Conservation (phyloP, 495 filamentous ascomycete species). For the Mytilinidion resinicola region DNA sequence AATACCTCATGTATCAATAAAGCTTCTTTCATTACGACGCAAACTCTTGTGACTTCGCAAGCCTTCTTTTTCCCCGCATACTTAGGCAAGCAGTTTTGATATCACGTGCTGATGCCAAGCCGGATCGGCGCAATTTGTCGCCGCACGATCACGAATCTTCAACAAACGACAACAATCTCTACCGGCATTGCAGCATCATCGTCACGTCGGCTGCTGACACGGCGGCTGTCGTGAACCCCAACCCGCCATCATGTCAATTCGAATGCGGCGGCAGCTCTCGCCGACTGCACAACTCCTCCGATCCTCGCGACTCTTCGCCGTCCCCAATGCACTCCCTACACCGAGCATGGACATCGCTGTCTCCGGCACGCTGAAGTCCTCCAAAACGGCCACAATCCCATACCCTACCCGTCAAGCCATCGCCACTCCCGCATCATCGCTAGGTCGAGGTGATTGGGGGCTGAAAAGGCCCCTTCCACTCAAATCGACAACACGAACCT, state of each 20-base stretch:
- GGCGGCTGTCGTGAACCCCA: constrained; percentile 14
- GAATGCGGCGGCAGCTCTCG: constrained; percentile 37
- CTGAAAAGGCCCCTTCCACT: constrained; percentile 79
- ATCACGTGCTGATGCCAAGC: not conserved
- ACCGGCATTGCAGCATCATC: not conserved
- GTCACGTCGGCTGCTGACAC: constrained; percentile 16
- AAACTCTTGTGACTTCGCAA: too few species aligned
- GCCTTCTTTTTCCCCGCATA: too few species aligned
- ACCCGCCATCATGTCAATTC: constrained; percentile 18
- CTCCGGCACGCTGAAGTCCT: constrained; percentile 30
- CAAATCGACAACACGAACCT: constrained; percentile 59
- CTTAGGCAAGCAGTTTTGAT: too few species aligned
- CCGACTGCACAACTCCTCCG: constrained; percentile 60
- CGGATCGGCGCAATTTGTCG: not conserved
- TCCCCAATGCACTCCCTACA: constrained; percentile 50
- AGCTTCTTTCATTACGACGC: too few species aligned
- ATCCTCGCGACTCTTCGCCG: constrained; percentile 58
- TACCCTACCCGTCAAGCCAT: constrained; percentile 83
- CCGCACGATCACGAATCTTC: too few species aligned
- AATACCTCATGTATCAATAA: too few species aligned
- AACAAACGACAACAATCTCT: too few species aligned
- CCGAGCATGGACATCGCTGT: constrained; percentile 35
- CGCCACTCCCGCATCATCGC: constrained; percentile 69
- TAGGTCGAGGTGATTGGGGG: constrained; percentile 83
- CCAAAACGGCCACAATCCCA: constrained; percentile 63